A percentile compares a stretch with the other conserved stretches of the same genome.
Evolutionary conservation across 2,329 filamentous ascomycete species (phyloP).

Genomic region (Cylindrodendrum hubeiense): DNA sequence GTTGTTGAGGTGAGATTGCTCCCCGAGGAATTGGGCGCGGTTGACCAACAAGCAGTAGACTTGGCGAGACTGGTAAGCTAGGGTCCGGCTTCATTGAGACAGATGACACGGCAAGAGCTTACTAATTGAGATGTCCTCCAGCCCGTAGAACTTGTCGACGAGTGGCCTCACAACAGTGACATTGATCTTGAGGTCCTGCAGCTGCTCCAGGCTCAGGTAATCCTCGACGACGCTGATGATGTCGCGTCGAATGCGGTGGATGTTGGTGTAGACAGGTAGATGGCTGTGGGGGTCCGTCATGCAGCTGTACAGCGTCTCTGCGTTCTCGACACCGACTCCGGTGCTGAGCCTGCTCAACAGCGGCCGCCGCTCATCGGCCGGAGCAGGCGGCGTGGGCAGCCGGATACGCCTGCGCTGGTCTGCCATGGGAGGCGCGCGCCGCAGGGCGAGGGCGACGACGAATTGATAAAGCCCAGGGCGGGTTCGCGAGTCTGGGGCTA

Average conservation of each 20-base stretch:
- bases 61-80: slow-evolving; percentile 44
- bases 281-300: slow-evolving; percentile 69
- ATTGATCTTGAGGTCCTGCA: slow-evolving; percentile 86
- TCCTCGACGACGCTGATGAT: slow-evolving; percentile 73
- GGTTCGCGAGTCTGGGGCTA: neutral
- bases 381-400: slow-evolving; percentile 42
- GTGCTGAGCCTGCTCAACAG: slow-evolving; percentile 50
- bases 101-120: slow-evolving; percentile 40
- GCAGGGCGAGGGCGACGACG: neutral
- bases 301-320: slow-evolving; percentile 63
- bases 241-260: slow-evolving; percentile 77
- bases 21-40: slow-evolving; percentile 81
- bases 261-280: slow-evolving; percentile 81
- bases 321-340: slow-evolving; percentile 42
- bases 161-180: slow-evolving; percentile 82
- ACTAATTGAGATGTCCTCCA: slow-evolving; percentile 84
- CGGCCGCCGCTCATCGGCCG: slow-evolving; percentile 50
- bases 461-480: neutral
- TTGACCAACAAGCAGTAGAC: slow-evolving; percentile 90
- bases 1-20: slow-evolving; percentile 81
- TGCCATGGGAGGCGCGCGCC: slow-evolving; percentile 31
- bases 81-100: neutral
- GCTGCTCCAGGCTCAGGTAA: slow-evolving; percentile 77
- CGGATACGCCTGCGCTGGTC: slow-evolving; percentile 47
- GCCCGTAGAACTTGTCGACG: slow-evolving; percentile 85